Evolutionary conservation across 2,329 filamentous ascomycete genomes (phyloP).

Genomic region (Diaporthe vaccinii): DNA sequence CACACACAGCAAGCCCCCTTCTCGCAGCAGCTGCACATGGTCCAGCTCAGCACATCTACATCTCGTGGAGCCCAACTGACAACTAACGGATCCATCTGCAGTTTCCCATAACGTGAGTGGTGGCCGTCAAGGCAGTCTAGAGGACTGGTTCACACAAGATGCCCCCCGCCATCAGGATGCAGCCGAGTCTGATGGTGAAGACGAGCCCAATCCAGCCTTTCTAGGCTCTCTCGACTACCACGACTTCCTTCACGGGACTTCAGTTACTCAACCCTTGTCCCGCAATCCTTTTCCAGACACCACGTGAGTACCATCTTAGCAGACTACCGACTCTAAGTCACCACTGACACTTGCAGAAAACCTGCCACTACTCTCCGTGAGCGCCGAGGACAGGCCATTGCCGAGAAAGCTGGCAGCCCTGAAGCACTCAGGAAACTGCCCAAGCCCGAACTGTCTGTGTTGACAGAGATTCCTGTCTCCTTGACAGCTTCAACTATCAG

Average conservation of each 20-base stretch:
- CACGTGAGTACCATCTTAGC: neutral
- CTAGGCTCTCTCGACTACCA: constrained; percentile 37
- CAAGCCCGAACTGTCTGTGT: neutral
- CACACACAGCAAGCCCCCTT: neutral
- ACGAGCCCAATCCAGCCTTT: neutral
- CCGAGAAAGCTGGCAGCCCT: neutral
- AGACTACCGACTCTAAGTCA: neutral
- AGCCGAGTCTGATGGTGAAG: neutral
- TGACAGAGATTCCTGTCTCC: constrained; percentile 8
- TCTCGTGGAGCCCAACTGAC: neutral
- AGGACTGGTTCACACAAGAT: neutral
- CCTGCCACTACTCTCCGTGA: neutral
- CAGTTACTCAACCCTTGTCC: neutral
- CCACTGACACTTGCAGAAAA: constrained; percentile 3
- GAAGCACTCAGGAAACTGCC: neutral
- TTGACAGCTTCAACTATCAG: constrained; percentile 22
- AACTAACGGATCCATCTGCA: neutral
- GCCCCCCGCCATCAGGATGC: neutral
- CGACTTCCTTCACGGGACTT: constrained; percentile 19
- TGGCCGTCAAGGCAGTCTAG: neutral
- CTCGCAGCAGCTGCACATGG: neutral
- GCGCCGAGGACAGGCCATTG: neutral
- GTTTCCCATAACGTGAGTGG: neutral
- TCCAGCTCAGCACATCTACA: neutral
- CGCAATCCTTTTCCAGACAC: neutral